Conservation (phyloP, 768 basidiomycete species). For the Neoboletus brunneissimus region DNA sequence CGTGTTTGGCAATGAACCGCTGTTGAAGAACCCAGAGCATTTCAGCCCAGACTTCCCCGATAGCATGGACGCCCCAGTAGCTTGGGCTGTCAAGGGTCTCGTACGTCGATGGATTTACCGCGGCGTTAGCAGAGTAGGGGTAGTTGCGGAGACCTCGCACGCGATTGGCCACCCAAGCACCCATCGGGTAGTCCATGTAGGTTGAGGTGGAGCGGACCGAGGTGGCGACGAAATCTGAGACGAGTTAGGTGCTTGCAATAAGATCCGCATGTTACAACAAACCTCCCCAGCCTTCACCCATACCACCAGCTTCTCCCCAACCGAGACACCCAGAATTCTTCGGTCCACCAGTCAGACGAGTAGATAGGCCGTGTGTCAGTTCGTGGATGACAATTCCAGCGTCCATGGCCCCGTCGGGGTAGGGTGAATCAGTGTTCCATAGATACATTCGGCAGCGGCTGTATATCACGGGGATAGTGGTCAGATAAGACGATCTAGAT, state of each 20-base stretch:
- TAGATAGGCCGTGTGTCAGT: constrained; percentile 84
- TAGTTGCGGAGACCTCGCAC: constrained; percentile 76
- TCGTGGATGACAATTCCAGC: constrained; percentile 97
- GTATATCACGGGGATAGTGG: neutral
- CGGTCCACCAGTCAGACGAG: constrained; percentile 92
- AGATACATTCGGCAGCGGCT: constrained; percentile 91
- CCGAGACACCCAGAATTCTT: constrained; percentile 90
- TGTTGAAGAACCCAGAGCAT: constrained; percentile 81
- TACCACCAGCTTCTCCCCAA: constrained; percentile 94
- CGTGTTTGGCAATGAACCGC: constrained; percentile 75
- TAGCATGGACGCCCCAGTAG: constrained; percentile 91
- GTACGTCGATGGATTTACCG: constrained; percentile 87
- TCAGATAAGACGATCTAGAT: neutral
- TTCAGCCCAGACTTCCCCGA: constrained; percentile 96
- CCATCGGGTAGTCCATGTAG: constrained; percentile 87
- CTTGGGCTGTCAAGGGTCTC: constrained; percentile 92
- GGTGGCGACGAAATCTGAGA: constrained; percentile 78
- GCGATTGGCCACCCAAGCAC: constrained; percentile 89
- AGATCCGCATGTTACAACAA: constrained; percentile 7
- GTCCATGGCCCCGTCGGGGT: constrained; percentile 93
- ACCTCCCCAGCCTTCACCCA: constrained; percentile 98
- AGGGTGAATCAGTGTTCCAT: constrained; percentile 90
- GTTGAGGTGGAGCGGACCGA: constrained; percentile 69
- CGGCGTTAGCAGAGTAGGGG: constrained; percentile 74
- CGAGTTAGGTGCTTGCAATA: neutral